Percentiles rank a stretch among this genome's conserved stretches.
Conservation (phyloP, 108 stramenopile genomes). For the Pseudonitzschia multistriata region DNA sequence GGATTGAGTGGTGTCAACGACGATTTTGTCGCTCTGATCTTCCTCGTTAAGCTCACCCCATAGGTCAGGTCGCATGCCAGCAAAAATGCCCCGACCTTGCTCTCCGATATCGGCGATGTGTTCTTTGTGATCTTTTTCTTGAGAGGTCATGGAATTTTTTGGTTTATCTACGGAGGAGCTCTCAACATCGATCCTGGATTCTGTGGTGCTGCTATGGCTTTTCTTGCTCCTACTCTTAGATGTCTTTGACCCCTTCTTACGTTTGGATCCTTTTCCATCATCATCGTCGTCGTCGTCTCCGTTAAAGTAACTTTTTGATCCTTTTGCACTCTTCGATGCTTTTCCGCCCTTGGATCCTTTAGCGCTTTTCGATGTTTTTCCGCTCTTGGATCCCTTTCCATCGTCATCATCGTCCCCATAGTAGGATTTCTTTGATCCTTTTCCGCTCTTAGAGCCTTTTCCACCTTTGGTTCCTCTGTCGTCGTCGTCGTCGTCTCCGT, state of each 20-base stretch:
- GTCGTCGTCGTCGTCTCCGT: neutral
- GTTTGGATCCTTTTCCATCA: neutral
- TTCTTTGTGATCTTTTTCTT: too few relatives aligned
- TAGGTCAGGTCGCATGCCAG: too few relatives aligned
- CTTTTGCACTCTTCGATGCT: neutral
- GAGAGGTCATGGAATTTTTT: too few relatives aligned
- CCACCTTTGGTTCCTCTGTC: neutral
- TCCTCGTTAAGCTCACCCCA: too few relatives aligned
- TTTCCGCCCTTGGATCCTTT: neutral
- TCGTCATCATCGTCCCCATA: conserved; percentile 14
- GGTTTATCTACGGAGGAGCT: too few relatives aligned
- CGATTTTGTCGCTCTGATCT: too few relatives aligned
- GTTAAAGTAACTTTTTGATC: neutral
- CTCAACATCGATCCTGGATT: too few relatives aligned
- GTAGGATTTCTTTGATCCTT: neutral
- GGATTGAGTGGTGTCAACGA: too few relatives aligned
- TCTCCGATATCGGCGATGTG: too few relatives aligned
- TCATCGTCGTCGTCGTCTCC: conserved; percentile 10
- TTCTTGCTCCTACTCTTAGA: neutral
- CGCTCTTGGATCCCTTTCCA: neutral
- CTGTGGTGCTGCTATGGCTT: too few relatives aligned
- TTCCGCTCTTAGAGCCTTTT: neutral
- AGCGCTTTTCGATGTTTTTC: neutral
- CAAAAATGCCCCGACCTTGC: too few relatives aligned
- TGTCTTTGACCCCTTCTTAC: neutral